Evolutionary conservation across 2,329 filamentous ascomycete species (phyloP).

Genomic region (Talaromyces sp.): DNA sequence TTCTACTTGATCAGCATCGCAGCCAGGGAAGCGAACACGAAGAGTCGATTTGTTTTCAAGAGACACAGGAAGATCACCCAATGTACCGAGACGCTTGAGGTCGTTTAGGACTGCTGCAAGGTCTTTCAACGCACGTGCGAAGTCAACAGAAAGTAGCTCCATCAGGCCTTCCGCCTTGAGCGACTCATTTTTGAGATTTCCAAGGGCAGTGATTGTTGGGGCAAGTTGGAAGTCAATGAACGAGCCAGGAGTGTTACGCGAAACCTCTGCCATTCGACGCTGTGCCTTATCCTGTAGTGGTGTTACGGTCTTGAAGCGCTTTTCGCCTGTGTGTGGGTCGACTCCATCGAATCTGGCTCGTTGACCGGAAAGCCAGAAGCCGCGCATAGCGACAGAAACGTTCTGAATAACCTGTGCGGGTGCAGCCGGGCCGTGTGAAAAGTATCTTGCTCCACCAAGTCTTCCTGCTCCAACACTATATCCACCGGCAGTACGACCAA

Average conservation of each 20-base stretch:
- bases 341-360: slow-evolving; percentile 82
- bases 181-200: slow-evolving; percentile 53
- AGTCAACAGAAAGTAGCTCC: slow-evolving; percentile 80
- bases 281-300: slow-evolving; percentile 68
- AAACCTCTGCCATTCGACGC: slow-evolving; percentile 60
- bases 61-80: slow-evolving; percentile 80
- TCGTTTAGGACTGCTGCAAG: slow-evolving; percentile 75
- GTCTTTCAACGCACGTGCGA: slow-evolving; percentile 80
- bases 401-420: slow-evolving; percentile 91
- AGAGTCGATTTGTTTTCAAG: slow-evolving; percentile 65
- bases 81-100: slow-evolving; percentile 66
- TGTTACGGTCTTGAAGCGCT: slow-evolving; percentile 74
- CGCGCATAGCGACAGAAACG: slow-evolving; percentile 87
- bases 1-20: slow-evolving; percentile 78
- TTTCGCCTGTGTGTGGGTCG: slow-evolving; percentile 64
- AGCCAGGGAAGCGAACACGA: slow-evolving; percentile 84
- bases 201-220: slow-evolving; percentile 85
- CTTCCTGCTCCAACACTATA: slow-evolving; percentile 71
- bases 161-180: slow-evolving; percentile 81
- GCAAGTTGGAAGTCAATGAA: slow-evolving; percentile 84
- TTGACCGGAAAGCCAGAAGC: slow-evolving; percentile 87
- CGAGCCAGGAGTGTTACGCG: slow-evolving; percentile 61
- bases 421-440: slow-evolving; percentile 79
- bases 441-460: slow-evolving; percentile 72
- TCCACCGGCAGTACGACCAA: slow-evolving; percentile 83